Evolutionary conservation across 371 early-diverging fungal genomes (phyloP).

Genomic region (Rhizomucor pusillus): DNA sequence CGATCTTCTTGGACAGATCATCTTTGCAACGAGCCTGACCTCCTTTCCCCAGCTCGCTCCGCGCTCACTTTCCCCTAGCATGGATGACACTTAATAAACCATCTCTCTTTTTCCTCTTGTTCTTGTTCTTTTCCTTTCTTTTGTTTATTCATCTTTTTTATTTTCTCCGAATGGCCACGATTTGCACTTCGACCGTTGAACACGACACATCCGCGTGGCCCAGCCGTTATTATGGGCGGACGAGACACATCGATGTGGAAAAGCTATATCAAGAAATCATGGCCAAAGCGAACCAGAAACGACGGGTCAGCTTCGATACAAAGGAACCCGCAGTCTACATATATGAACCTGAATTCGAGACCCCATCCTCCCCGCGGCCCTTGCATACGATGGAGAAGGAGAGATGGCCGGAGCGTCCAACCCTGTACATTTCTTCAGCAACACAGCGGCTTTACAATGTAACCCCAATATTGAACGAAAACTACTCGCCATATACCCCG

Average conservation of each 20-base stretch:
- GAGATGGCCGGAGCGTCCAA: background rate
- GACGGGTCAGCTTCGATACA: constrained; percentile 13
- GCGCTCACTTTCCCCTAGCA: too few species aligned
- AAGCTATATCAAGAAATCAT: constrained; percentile 9
- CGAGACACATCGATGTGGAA: constrained; percentile 16
- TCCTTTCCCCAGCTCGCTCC: too few species aligned
- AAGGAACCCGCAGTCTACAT: constrained; percentile 10
- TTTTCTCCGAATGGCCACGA: background rate
- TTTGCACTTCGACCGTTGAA: background rate
- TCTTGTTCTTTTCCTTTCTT: background rate
- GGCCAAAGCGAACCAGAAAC: background rate
- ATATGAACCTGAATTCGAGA: constrained; percentile 37
- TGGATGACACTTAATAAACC: too few species aligned
- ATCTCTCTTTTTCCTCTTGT: constrained; percentile 3
- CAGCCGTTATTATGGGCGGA: constrained; percentile 19
- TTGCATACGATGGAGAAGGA: constrained; percentile 7
- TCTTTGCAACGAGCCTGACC: too few species aligned
- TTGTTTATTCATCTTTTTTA: too few species aligned
- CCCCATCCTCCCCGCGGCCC: too few species aligned
- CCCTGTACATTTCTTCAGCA: background rate
- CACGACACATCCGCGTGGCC: constrained; percentile 16
- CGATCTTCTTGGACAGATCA: too few species aligned
- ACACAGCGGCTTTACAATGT: constrained; percentile 5
- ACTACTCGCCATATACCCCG: background rate
- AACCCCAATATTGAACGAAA: background rate